Percentiles rank a stretch among this genome's conserved stretches.
Conservation (phyloP, 129 eudicot genomes). For the Mikania micrantha region DNA sequence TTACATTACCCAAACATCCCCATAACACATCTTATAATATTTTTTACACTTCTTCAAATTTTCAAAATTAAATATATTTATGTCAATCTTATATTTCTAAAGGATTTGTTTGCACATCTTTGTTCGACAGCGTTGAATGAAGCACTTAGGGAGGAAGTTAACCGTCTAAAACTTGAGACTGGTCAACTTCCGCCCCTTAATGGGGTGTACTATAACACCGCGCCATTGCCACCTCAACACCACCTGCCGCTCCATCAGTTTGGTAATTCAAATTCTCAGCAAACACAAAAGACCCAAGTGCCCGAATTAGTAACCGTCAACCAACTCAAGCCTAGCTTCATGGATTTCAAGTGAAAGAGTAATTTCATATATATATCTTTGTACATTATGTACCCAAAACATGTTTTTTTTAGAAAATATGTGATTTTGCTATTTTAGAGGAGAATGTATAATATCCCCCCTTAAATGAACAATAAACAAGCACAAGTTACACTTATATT, state of each 20-base stretch:
- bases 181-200: constrained; percentile 58
- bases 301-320: constrained; percentile 21
- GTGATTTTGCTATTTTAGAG: no score
- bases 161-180: constrained; percentile 66
- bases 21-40: not conserved
- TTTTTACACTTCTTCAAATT: not conserved
- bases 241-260: constrained; percentile 7
- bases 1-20: no score
- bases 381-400: no score
- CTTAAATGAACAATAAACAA: constrained; percentile 19
- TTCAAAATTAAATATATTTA: not conserved
- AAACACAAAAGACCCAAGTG: constrained; percentile 36
- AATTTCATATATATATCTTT: no score
- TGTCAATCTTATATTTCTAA: not conserved
- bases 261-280: constrained; percentile 26
- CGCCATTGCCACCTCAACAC: constrained; percentile 39
- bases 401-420: no score
- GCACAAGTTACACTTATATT: not conserved
- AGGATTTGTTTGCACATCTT: not conserved
- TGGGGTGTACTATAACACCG: constrained; percentile 39
- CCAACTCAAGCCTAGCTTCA: constrained; percentile 45
- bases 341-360: no score
- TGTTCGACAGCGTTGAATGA: constrained; percentile 68
- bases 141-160: constrained; percentile 74
- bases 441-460: no score